Evolutionary conservation across 176 grass and related monocot genomes (phyloP).

Genomic region (Oryza brachyantha): DNA sequence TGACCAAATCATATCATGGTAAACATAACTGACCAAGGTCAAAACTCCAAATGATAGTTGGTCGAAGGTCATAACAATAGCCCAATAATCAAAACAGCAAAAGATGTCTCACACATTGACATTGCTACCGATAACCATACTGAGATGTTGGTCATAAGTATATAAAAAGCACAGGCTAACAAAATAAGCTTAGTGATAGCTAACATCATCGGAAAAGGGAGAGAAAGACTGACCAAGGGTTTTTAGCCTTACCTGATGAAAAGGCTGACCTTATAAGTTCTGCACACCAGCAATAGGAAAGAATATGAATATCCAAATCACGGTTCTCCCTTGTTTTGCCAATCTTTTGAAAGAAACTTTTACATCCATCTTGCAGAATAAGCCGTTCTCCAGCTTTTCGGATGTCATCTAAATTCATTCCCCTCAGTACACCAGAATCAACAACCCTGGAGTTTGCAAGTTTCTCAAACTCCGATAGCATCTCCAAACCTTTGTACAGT

Average conservation of each 20-base stretch:
- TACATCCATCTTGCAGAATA: conserved; percentile 85
- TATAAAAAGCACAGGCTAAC: neutral
- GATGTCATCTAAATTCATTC: conserved; percentile 90
- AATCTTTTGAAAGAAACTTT: conserved; percentile 83
- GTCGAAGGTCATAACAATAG: neutral
- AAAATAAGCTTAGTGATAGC: neutral
- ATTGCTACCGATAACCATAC: neutral
- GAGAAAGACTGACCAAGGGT: neutral
- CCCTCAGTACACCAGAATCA: conserved; percentile 76
- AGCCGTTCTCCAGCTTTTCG: conserved; percentile 83
- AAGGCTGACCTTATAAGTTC: conserved; percentile 92
- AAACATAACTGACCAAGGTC: neutral
- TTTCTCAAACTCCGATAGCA: conserved; percentile 87
- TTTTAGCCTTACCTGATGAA: conserved; percentile 68
- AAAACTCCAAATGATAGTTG: neutral
- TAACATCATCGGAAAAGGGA: neutral
- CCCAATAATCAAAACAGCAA: neutral
- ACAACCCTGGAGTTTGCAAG: conserved; percentile 85
- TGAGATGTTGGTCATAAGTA: neutral
- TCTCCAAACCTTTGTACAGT: conserved; percentile 63
- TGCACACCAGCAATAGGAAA: conserved; percentile 94
- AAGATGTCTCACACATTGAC: neutral
- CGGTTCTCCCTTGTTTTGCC: conserved; percentile 49
- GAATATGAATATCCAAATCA: conserved; percentile 83
- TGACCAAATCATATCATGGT: neutral